phyloP scores from a whole-genome alignment of 2,329 filamentous ascomycete genomes.

The Microdochium bolleyi region DNA sequence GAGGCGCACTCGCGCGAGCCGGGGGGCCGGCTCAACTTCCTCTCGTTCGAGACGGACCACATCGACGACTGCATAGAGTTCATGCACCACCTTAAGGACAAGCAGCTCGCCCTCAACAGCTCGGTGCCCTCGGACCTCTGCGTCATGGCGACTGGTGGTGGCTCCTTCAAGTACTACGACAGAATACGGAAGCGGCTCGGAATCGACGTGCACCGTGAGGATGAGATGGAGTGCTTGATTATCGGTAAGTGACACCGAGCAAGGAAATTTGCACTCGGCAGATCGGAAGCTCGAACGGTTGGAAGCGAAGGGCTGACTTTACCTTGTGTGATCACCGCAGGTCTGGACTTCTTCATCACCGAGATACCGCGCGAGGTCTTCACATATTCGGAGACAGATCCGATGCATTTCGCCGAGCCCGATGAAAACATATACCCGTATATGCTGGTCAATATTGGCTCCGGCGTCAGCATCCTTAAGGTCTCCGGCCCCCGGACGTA shows the following conservation, averaged over 20 bases:
- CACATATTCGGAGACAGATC: slow-evolving; percentile 84
- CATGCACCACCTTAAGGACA: slow-evolving; percentile 76
- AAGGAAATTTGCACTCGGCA: background rate
- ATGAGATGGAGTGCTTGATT: slow-evolving; percentile 98
- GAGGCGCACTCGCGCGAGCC: slow-evolving; percentile 72
- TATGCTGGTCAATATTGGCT: slow-evolving; percentile 95
- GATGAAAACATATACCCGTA: slow-evolving; percentile 87
- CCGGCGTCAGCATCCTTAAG: slow-evolving; percentile 94
- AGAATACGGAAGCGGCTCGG: slow-evolving; percentile 75
- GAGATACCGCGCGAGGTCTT: slow-evolving; percentile 97
- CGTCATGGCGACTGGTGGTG: slow-evolving; percentile 93
- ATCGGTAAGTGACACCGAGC: slow-evolving; percentile 51
- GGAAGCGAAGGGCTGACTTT: slow-evolving; percentile 5
- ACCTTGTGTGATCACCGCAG: slow-evolving; percentile 32
- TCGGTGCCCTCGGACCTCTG: slow-evolving; percentile 65
- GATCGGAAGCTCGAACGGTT: background rate
- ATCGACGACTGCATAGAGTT: slow-evolving; percentile 93
- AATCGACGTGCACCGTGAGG: slow-evolving; percentile 83
- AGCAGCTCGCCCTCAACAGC: slow-evolving; percentile 71
- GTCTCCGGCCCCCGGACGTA: slow-evolving; percentile 83
- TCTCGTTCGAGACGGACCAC: slow-evolving; percentile 90
- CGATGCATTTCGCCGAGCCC: slow-evolving; percentile 80
- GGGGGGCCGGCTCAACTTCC: slow-evolving; percentile 87
- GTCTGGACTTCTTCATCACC: slow-evolving; percentile 97
- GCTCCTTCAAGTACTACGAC: slow-evolving; percentile 95